These are phyloP conservation scores for Ceratocystis huliohia DNA, from an alignment of 2,329 filamentous ascomycete genomes.

Conservation along the genomic window DNA sequence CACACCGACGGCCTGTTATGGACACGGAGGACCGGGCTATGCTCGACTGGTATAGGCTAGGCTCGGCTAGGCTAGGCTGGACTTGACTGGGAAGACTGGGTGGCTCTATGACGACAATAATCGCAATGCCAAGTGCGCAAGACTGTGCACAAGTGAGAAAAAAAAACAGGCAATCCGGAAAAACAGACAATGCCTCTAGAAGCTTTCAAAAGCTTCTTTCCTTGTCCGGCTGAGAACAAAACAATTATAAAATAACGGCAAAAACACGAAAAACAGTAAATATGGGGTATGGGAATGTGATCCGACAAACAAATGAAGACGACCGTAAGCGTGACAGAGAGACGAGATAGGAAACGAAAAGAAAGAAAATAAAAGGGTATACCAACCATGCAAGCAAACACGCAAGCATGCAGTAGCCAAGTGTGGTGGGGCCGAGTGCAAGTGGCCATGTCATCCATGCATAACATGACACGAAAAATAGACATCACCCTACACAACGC, in stretches of 20 bases:
- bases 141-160: constrained; percentile 3
- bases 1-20: too few relatives aligned
- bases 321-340: constrained; percentile 13
- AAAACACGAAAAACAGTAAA: constrained; percentile 8
- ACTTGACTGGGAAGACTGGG: too few relatives aligned
- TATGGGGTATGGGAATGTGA: constrained; percentile 6
- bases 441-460: background rate
- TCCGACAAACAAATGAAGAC: constrained; percentile 8
- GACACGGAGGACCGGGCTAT: background rate
- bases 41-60: background rate
- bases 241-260: constrained; percentile 11
- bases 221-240: constrained; percentile 1
- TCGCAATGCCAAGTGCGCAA: constrained; percentile 2
- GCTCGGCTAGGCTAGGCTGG: background rate
- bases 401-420: too few relatives aligned
- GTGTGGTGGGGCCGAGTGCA: background rate
- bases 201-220: background rate
- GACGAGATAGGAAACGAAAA: background rate
- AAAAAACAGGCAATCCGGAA: background rate
- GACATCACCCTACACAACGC: background rate
- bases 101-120: background rate
- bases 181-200: background rate
- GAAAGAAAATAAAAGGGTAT: background rate
- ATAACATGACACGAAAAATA: background rate
- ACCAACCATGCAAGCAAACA: constrained; percentile 1